Percentiles rank a stretch among this genome's conserved stretches.
Evolutionary conservation across 202 grass and related monocot species (phyloP).

Genomic region (Schoenoplectus triqueter): DNA sequence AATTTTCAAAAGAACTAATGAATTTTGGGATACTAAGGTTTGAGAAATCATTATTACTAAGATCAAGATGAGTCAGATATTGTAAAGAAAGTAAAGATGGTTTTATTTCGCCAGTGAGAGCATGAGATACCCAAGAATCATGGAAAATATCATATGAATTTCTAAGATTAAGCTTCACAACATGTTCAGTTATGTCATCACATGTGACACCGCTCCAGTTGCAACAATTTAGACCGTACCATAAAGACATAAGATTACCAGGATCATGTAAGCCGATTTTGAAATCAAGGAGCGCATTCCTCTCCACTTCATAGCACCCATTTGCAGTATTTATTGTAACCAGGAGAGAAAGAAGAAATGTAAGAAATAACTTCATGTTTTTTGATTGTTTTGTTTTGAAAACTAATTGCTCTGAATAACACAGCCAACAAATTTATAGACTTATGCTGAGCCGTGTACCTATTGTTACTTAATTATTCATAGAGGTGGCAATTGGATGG

Average conservation of each 20-base stretch:
- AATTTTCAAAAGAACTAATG: neutral
- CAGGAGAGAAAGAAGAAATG: neutral
- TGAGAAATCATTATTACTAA: slow-evolving; percentile 14
- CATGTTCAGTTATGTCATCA: slow-evolving; percentile 41
- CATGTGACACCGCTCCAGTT: slow-evolving; percentile 48
- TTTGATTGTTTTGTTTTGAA: neutral
- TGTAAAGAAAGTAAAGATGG: slow-evolving; percentile 17
- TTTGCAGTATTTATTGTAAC: neutral
- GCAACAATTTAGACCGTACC: slow-evolving; percentile 47
- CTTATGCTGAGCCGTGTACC: neutral
- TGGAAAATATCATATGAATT: neutral
- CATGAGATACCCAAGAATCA: neutral
- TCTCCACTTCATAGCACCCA: neutral
- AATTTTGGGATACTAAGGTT: neutral
- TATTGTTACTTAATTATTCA: neutral
- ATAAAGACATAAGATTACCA: slow-evolving; percentile 30
- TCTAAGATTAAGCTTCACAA: slow-evolving; percentile 37
- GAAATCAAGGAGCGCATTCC: neutral
- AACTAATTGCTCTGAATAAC: neutral
- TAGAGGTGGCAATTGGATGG: no score
- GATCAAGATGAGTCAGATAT: slow-evolving; percentile 21
- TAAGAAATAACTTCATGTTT: neutral
- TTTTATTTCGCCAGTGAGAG: neutral
- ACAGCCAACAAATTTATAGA: neutral
- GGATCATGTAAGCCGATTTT: neutral